These are phyloP conservation scores for Platismatia glauca DNA, from an alignment of 495 filamentous ascomycete genomes.

Conservation along the genomic window DNA sequence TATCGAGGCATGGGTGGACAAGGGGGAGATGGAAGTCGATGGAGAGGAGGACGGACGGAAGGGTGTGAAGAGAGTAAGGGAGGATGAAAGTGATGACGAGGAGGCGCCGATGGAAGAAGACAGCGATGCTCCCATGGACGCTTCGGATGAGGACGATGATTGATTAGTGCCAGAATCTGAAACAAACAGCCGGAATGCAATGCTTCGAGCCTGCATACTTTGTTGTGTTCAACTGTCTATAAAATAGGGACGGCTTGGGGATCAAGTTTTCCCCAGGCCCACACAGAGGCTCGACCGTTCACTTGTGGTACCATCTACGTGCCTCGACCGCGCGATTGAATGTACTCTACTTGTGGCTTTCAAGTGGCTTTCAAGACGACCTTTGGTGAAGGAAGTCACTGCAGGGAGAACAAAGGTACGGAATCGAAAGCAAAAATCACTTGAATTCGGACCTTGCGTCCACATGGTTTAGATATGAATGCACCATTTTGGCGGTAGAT, in stretches of 20 bases:
- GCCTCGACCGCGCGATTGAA: background rate
- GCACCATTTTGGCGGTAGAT: background rate
- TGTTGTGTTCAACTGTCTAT: background rate
- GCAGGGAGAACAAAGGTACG: background rate
- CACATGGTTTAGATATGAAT: background rate
- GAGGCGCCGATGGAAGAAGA: slow-evolving; percentile 70
- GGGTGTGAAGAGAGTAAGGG: slow-evolving; percentile 58
- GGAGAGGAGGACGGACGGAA: slow-evolving; percentile 25
- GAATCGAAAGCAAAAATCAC: background rate
- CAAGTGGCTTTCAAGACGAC: background rate
- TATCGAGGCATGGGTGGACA: slow-evolving; percentile 26
- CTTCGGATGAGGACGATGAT: slow-evolving; percentile 43
- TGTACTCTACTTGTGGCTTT: background rate
- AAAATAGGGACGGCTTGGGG: background rate
- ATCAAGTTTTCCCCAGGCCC: background rate
- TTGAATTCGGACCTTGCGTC: background rate
- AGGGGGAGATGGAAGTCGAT: background rate
- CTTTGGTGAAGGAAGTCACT: background rate
- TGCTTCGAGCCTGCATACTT: slow-evolving; percentile 1
- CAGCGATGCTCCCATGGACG: slow-evolving; percentile 48
- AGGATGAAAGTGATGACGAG: slow-evolving; percentile 58
- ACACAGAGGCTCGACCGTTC: background rate
- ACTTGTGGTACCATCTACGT: background rate
- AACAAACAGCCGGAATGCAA: background rate
- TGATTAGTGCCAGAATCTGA: background rate